Evolutionary conservation across 768 basidiomycete genomes (phyloP).

Genomic region (Tylopilus subfusipes): DNA sequence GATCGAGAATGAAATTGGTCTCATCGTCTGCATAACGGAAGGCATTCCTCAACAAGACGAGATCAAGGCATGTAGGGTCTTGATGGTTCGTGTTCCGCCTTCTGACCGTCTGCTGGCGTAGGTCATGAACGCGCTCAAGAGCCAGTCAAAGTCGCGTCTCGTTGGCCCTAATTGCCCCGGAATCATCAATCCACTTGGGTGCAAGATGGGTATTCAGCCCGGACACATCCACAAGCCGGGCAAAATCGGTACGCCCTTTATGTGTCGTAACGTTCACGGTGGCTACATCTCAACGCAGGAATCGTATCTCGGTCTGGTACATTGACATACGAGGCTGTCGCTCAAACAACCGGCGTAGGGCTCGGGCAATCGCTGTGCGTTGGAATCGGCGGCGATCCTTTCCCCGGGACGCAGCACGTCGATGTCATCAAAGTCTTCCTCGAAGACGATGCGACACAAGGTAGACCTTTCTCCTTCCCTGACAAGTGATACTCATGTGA

Average conservation of each 20-base stretch:
- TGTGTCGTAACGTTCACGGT: background rate
- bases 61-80: conserved; percentile 60
- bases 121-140: conserved; percentile 92
- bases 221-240: conserved; percentile 97
- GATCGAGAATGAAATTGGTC: conserved; percentile 94
- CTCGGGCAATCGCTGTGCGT: conserved; percentile 96
- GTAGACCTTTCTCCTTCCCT: conserved; percentile 34
- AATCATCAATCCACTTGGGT: conserved; percentile 94
- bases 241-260: conserved; percentile 69
- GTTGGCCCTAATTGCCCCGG: conserved; percentile 99
- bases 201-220: conserved; percentile 99
- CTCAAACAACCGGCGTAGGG: conserved; percentile 92
- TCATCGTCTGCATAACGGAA: conserved; percentile 98
- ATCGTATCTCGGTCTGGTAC: conserved; percentile 96
- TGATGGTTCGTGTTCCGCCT: background rate
- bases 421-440: conserved; percentile 97
- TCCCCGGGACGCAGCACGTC: conserved; percentile 93
- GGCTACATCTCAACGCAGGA: conserved; percentile 40
- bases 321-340: conserved; percentile 97
- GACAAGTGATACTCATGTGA: conserved; percentile 2
- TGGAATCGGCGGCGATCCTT: conserved; percentile 96
- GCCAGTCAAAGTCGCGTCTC: conserved; percentile 91
- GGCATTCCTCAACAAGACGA: conserved; percentile 98
- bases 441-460: conserved; percentile 90
- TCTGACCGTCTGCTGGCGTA: conserved; percentile 26